Evolutionary conservation across 441 rosid genomes (phyloP).

Genomic region (Viola pubescens): DNA sequence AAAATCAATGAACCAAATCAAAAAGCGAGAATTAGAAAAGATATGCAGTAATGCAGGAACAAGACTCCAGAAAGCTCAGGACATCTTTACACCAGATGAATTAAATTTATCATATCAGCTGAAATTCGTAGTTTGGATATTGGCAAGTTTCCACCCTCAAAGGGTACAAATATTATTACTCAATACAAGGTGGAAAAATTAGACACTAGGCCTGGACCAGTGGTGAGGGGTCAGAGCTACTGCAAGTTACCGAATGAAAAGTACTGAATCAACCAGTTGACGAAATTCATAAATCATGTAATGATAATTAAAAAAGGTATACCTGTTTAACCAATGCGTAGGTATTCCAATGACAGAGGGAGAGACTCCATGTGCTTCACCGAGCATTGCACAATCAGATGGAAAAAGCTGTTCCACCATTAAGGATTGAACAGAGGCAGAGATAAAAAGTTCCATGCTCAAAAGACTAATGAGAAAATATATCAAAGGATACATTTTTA

Average conservation of each 20-base stretch:
- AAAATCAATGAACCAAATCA: background rate
- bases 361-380: constrained; percentile 42
- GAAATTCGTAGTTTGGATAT: too few species aligned
- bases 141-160: too few species aligned
- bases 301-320: background rate
- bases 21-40: background rate
- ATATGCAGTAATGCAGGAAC: background rate
- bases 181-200: too few species aligned
- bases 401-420: constrained; percentile 47
- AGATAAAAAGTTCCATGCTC: constrained; percentile 10
- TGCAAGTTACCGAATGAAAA: too few species aligned
- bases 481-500: constrained; percentile 57
- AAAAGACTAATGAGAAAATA: constrained; percentile 8
- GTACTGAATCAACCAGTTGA: too few species aligned
- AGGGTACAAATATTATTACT: too few species aligned
- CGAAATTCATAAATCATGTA: background rate
- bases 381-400: constrained; percentile 32
- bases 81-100: background rate
- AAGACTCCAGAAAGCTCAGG: background rate
- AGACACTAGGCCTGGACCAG: too few species aligned
- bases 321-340: constrained; percentile 72
- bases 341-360: constrained; percentile 57
- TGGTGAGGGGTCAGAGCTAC: too few species aligned
- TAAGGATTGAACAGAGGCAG: constrained; percentile 44
- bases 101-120: background rate